Conservation (phyloP, 225 moss, liverwort and hornwort genomes). For the Antitrichia curtipendula region DNA sequence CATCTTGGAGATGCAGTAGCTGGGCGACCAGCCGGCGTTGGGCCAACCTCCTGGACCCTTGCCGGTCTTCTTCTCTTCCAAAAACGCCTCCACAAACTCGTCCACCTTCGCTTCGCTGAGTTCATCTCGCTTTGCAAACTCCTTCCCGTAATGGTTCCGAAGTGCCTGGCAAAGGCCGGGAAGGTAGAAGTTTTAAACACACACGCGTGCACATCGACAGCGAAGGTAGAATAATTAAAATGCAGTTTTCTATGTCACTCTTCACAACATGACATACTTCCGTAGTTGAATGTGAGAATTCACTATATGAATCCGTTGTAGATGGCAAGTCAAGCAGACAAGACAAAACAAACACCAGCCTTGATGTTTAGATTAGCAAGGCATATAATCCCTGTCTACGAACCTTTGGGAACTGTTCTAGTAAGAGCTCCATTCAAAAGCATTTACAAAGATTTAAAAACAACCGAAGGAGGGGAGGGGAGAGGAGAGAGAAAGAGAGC, state of each 20-base stretch:
- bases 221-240: background rate
- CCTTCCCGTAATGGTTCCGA: background rate
- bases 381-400: too few relatives aligned
- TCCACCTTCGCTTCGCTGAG: constrained; percentile 13
- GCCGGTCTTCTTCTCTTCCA: background rate
- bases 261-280: background rate
- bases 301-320: background rate
- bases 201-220: background rate
- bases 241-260: too few relatives aligned
- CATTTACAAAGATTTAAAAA: background rate
- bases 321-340: background rate
- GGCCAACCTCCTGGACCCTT: constrained; percentile 14
- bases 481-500: background rate
- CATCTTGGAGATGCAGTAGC: constrained; percentile 28
- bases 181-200: background rate
- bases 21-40: background rate
- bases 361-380: background rate
- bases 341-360: background rate
- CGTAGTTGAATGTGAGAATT: background rate
- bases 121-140: background rate
- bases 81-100: constrained; percentile 3
- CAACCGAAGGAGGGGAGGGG: background rate
- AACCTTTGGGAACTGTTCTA: background rate
- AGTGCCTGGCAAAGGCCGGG: background rate
- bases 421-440: background rate